A percentile compares a stretch with the other conserved stretches of the same genome.
Conservation (phyloP, 148 eudicot species). For the Chenopodium album region DNA sequence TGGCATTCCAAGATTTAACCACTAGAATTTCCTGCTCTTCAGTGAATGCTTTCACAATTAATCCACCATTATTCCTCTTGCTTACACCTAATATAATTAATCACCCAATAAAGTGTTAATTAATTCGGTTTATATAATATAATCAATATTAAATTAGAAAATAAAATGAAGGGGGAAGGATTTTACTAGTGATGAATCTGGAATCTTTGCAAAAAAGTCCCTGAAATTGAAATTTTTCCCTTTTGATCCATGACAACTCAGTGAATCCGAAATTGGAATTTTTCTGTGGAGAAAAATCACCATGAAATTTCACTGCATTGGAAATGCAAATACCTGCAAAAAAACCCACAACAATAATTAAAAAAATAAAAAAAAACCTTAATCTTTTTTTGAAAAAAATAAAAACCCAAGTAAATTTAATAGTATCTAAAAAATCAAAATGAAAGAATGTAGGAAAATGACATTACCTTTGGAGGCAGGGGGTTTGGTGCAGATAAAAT, state of each 20-base stretch:
- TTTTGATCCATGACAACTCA: constrained; percentile 25
- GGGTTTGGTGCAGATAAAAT: constrained; percentile 19
- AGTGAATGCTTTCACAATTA: constrained; percentile 39
- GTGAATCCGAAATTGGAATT: not conserved
- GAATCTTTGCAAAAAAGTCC: constrained; percentile 12
- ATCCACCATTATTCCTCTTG: constrained; percentile 24
- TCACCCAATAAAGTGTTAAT: not conserved
- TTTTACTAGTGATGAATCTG: constrained; percentile 21
- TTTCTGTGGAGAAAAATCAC: not conserved
- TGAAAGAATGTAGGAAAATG: not conserved
- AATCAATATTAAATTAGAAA: not conserved
- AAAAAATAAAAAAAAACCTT: not conserved
- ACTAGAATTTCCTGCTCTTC: constrained; percentile 85
- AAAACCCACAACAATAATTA: not conserved
- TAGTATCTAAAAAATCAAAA: not conserved
- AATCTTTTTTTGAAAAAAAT: not conserved
- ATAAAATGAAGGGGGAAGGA: not conserved
- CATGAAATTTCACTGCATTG: constrained; percentile 14
- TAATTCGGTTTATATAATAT: not conserved
- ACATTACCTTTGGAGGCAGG: constrained; percentile 16
- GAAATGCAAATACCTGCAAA: constrained; percentile 9
- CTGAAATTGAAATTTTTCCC: constrained; percentile 12
- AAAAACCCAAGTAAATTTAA: not conserved
- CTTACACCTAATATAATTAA: constrained; percentile 23
- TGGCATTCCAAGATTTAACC: constrained; percentile 71